Evolutionary conservation across 108 stramenopile genomes (phyloP), one percentile per base, ranked within the genome.

Genomic region (Cylindrotheca closterium): DNA sequence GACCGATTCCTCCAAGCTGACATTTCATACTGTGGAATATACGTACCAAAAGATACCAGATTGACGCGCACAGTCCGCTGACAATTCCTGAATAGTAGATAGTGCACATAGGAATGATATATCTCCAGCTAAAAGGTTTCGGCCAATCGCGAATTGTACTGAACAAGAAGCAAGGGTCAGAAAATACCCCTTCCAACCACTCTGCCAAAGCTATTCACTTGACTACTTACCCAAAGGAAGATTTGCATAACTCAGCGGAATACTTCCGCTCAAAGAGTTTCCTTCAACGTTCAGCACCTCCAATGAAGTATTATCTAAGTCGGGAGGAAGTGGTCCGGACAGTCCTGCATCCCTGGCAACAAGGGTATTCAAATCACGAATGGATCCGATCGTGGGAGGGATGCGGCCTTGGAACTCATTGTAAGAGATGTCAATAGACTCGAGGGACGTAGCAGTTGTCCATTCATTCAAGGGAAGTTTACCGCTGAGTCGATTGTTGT

Each of bases 161-260:
- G 7, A 10, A 7, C 37, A 42, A 42, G 7, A 42, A 15, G 37
- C 37, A 42, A 15, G 15, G 15, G 15, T 15, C 37, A 42, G 15
- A 10, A 42, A 42, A 7, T 10, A 15, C 7, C 7, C 10, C 37
- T 42, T 42, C 37, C 7, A 42, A 15, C 37, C 37, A 15, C 7
- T 7, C 37, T 42, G 37, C 37, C 15, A 42, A 42, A 7, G 37
- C 7, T 10, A 42, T 15, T 10, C 15, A 42, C 37, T 15, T 42
- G 15, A 15, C 7, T 10, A 42, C 37, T 10, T 42, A 42, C 37
- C 37, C 15, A 42, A 15, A 15, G 37, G 37, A 42, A 42, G 37
- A 5, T 30, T 30, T 22, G 30, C 30, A 30, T 56, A 56, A 26
- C 55, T 56, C 55, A 56, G 10, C 4, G 55, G 55, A 7, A 56